Percentiles rank a stretch among this genome's conserved stretches.
Evolutionary conservation across 768 basidiomycete species (phyloP).

Genomic region (Tephrocybe sp.): DNA sequence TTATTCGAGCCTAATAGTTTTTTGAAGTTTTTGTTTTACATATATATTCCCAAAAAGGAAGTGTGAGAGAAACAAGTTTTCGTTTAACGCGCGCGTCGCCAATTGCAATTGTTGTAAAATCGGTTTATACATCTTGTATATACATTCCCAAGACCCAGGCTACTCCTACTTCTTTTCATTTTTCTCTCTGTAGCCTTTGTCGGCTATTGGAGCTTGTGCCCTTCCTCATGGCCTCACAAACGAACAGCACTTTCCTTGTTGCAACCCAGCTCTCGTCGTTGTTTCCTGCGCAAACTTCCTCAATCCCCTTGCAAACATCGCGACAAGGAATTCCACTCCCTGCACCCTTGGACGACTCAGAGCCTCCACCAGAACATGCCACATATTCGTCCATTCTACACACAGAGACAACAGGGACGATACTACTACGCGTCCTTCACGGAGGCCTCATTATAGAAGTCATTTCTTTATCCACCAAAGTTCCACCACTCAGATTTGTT

Average conservation of each 20-base stretch:
- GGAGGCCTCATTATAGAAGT: constrained; percentile 76
- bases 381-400: constrained; percentile 59
- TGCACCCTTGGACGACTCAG: constrained; percentile 38
- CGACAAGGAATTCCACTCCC: constrained; percentile 55
- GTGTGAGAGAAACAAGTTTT: constrained; percentile 10
- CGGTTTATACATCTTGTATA: too few relatives aligned
- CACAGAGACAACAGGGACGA: constrained; percentile 56
- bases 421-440: constrained; percentile 76
- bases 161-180: too few relatives aligned
- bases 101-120: too few relatives aligned
- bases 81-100: constrained; percentile 16
- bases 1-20: not conserved
- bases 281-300: constrained; percentile 50
- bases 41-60: constrained; percentile 12
- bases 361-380: constrained; percentile 72
- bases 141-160: too few relatives aligned
- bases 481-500: constrained; percentile 72
- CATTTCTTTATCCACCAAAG: constrained; percentile 64
- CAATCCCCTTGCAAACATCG: constrained; percentile 57
- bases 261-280: constrained; percentile 67
- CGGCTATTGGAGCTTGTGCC: too few relatives aligned
- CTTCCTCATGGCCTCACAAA: constrained; percentile 7
- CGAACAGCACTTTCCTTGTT: constrained; percentile 47
- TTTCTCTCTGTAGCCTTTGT: too few relatives aligned
- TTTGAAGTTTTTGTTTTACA: too few relatives aligned